Base-by-base conservation (phyloP, 805 yeast genomes). In the Spathaspora girioi region DNA sequence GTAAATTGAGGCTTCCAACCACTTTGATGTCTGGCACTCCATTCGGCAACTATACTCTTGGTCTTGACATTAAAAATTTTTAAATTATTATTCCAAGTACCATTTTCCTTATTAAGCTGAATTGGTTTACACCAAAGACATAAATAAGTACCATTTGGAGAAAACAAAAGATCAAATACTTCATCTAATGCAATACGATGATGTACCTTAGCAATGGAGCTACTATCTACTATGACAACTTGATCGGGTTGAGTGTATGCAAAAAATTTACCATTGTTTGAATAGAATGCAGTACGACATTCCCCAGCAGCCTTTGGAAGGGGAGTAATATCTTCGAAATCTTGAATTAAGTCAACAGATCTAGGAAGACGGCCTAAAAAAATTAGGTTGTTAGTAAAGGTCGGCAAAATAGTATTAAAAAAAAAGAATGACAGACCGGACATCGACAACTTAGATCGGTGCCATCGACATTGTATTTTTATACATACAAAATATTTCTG, bases 1-100 rank as follows among this genome's bases (percentile, higher is more conserved):
- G 96, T 87, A 67, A 86, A 91, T 70, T 90, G 96, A n/a, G 96
- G 87, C 65, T 82, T 80, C 97, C 98, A 93, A 23, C 93, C 93
- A 55, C 83, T 81, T 73, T 93, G 97, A 48, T 83, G 83, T 69
- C 87, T 89, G 57, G 89, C 87, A 48, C 86, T 75, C 77, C 87
- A 91, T 56, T 83, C 79, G 53, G 78, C 80, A 48, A 82, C 71
- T 48, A 81, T 70, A 50, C 71, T 72, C 42, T 77, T 77, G 23
- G 73, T 70, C 43, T 59, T 60, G 47, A 87, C 70, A 57, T 82
- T 78, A 81, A 87, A 90, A 52, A 94, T 79, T 63, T 83, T 82
- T 56, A 93, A 89, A 69, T 94, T 94, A 55, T 89, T 83, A 54
- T 76, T 80, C 79, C 83, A 87, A 62, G 85, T 82, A 45, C 96